Conservation (phyloP, 768 basidiomycete species). For the Clavulina sp. region DNA sequence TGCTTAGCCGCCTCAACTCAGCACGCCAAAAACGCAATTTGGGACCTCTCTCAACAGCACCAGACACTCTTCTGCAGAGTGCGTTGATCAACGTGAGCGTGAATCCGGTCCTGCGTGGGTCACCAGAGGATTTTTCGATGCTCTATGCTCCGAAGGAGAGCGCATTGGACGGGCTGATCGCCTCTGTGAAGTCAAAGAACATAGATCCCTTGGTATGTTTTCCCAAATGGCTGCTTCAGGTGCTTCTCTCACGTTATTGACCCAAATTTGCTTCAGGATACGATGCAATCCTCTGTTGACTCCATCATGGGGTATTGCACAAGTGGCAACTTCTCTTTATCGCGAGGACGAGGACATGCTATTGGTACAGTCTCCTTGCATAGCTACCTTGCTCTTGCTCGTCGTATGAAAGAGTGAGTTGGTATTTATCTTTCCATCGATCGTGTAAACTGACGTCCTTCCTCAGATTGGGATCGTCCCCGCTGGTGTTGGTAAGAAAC, state of each 20-base stretch:
- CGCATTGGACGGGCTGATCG: conserved; percentile 32
- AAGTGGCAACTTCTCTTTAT: conserved; percentile 66
- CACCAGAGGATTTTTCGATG: conserved; percentile 54
- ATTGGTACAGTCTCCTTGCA: conserved; percentile 58
- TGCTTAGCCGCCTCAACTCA: conserved; percentile 43
- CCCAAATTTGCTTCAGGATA: neutral
- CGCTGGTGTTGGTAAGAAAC: no score
- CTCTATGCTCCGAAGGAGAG: conserved; percentile 48
- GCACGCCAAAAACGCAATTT: conserved; percentile 33
- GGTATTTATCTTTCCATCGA: no score
- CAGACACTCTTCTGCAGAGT: conserved; percentile 32
- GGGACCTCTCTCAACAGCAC: conserved; percentile 22
- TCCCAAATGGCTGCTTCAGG: neutral
- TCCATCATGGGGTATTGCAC: conserved; percentile 67
- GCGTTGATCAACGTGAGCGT: conserved; percentile 56
- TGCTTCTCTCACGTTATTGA: neutral
- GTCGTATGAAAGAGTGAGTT: no score
- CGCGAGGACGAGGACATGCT: conserved; percentile 58
- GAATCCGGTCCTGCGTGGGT: conserved; percentile 45
- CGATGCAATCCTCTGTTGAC: conserved; percentile 8
- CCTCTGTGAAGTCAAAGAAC: conserved; percentile 10
- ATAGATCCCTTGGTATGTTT: conserved; percentile 19
- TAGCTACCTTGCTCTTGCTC: no score
- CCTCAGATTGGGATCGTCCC: no score
- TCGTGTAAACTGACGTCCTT: no score